Evolutionary conservation across 768 basidiomycete species (phyloP).

Genomic region (Multifurca ochricompacta): DNA sequence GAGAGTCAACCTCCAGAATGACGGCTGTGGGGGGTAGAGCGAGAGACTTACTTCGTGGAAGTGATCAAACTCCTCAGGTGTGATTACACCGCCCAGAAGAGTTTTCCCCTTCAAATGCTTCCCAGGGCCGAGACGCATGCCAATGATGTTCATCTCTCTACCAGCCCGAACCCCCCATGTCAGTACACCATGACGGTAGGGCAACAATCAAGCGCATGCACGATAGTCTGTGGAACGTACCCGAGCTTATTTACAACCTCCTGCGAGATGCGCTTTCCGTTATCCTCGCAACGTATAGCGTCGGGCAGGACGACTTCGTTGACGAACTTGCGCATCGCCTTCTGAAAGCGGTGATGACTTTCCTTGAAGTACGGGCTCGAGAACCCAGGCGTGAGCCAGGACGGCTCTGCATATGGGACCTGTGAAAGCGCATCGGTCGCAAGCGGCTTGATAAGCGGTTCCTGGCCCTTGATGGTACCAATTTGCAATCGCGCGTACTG

Average conservation of each 20-base stretch:
- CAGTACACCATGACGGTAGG: not conserved
- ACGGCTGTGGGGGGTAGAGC: not conserved
- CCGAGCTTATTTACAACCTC: constrained; percentile 79
- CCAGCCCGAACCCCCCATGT: not conserved
- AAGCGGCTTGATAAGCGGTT: constrained; percentile 45
- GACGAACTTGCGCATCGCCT: constrained; percentile 67
- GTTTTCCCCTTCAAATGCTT: constrained; percentile 76
- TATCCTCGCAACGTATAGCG: constrained; percentile 72
- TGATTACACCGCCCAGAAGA: constrained; percentile 67
- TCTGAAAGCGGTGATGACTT: constrained; percentile 67
- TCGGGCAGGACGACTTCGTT: constrained; percentile 69
- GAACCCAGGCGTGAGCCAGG: constrained; percentile 66
- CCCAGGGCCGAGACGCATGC: constrained; percentile 88
- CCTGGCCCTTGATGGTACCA: constrained; percentile 51
- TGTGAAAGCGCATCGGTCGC: constrained; percentile 57
- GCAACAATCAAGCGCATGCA: not conserved
- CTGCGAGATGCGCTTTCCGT: constrained; percentile 78
- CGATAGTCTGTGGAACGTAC: constrained; percentile 34
- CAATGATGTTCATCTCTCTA: constrained; percentile 70
- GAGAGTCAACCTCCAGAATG: not conserved
- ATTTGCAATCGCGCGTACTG: constrained; percentile 67
- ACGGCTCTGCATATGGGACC: constrained; percentile 82
- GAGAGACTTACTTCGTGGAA: constrained; percentile 69
- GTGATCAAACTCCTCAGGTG: constrained; percentile 84
- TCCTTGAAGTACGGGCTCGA: constrained; percentile 72